Conservation (phyloP, 305 asterid genomes). For the Nicotiana rustica region DNA sequence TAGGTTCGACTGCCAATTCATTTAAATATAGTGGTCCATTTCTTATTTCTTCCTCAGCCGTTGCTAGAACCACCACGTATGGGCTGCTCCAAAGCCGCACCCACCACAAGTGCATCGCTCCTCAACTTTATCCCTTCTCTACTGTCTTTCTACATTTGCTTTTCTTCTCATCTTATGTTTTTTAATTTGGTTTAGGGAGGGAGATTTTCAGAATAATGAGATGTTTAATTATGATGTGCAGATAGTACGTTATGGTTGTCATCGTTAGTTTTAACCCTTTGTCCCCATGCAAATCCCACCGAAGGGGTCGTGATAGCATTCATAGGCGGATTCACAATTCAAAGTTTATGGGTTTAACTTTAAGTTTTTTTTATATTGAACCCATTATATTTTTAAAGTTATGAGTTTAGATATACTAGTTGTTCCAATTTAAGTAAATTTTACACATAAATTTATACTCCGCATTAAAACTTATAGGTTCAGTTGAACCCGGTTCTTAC, state of each 20-base stretch:
- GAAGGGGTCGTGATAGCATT: too few relatives aligned
- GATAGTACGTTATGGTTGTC: neutral
- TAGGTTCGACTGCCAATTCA: slow-evolving; percentile 95
- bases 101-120: slow-evolving; percentile 45
- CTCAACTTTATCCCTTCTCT: slow-evolving; percentile 3
- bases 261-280: too few relatives aligned
- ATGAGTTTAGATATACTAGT: too few relatives aligned
- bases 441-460: too few relatives aligned
- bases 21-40: slow-evolving; percentile 72
- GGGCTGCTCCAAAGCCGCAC: slow-evolving; percentile 67
- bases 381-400: too few relatives aligned
- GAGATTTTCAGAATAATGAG: slow-evolving; percentile 28
- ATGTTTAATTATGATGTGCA: slow-evolving; percentile 34
- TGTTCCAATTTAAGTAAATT: too few relatives aligned
- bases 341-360: too few relatives aligned
- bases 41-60: slow-evolving; percentile 56
- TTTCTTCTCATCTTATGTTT: neutral
- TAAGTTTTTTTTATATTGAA: too few relatives aligned
- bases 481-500: too few relatives aligned
- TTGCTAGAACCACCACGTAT: slow-evolving; percentile 72
- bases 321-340: too few relatives aligned
- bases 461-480: too few relatives aligned
- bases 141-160: neutral
- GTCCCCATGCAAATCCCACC: too few relatives aligned
- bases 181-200: neutral